Conservation (phyloP, 306 rosid species). For the Vicia sativa region DNA sequence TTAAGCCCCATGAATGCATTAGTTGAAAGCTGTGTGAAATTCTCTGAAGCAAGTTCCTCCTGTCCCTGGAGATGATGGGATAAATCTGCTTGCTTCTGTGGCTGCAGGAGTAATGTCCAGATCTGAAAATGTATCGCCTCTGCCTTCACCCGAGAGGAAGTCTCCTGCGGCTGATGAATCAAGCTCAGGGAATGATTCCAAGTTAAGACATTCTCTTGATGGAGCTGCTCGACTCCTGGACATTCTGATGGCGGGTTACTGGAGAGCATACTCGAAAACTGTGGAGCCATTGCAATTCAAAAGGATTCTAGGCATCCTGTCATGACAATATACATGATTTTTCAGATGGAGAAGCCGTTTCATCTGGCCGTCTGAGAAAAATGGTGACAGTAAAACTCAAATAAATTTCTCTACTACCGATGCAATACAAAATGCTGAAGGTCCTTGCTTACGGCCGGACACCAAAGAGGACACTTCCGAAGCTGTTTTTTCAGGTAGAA, state of each 20-base stretch:
- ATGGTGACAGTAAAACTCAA: slow-evolving; percentile 35
- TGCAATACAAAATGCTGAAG: slow-evolving; percentile 36
- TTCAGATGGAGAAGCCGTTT: slow-evolving; percentile 44
- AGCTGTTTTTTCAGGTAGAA: slow-evolving; percentile 22
- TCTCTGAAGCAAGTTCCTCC: slow-evolving; percentile 65
- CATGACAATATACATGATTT: not conserved
- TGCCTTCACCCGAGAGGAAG: slow-evolving; percentile 58
- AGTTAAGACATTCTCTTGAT: slow-evolving; percentile 46
- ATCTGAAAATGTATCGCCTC: slow-evolving; percentile 63
- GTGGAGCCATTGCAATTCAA: slow-evolving; percentile 36
- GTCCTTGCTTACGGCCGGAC: slow-evolving; percentile 40
- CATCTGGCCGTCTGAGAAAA: slow-evolving; percentile 41
- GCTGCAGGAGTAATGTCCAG: slow-evolving; percentile 83
- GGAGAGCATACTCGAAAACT: slow-evolving; percentile 35
- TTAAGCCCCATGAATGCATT: slow-evolving; percentile 79
- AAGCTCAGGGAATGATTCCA: slow-evolving; percentile 48
- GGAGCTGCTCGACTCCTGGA: slow-evolving; percentile 33
- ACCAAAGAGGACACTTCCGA: slow-evolving; percentile 34
- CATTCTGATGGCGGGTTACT: slow-evolving; percentile 41
- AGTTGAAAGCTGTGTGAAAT: slow-evolving; percentile 80
- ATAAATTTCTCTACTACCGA: slow-evolving; percentile 34
- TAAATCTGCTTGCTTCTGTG: slow-evolving; percentile 85
- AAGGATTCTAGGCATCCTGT: slow-evolving; percentile 33
- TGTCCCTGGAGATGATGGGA: slow-evolving; percentile 76
- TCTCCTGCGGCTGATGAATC: slow-evolving; percentile 51